Evolutionary conservation across 176 grass and related monocot genomes (phyloP).

Genomic region (Themeda triandra): DNA sequence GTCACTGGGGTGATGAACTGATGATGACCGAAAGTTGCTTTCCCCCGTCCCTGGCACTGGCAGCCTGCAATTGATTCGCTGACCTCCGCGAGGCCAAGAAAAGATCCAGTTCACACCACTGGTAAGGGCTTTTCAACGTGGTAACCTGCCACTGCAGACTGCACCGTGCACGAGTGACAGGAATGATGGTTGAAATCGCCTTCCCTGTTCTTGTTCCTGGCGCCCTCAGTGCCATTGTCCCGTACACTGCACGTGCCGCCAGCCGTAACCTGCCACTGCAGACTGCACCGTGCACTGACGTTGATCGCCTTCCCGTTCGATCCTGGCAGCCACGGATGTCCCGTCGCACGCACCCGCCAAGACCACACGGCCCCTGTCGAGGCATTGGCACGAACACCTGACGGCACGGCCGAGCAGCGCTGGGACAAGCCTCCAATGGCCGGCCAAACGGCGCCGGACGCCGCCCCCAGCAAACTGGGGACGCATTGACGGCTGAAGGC

Average conservation of each 20-base stretch:
- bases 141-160: no score
- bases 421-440: no score
- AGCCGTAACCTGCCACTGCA: background rate
- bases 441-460: no score
- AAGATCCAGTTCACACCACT: background rate
- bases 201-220: background rate
- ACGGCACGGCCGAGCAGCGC: no score
- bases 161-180: background rate
- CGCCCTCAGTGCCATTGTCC: background rate
- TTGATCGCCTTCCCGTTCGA: background rate
- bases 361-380: background rate
- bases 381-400: slow-evolving; percentile 12
- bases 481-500: no score
- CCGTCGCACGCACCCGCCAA: background rate
- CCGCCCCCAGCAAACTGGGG: no score
- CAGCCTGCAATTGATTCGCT: no score
- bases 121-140: no score
- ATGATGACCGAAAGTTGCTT: no score
- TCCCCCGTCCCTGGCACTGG: no score
- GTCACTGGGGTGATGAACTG: no score
- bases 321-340: background rate
- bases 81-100: no score
- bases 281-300: background rate
- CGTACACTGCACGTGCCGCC: background rate
- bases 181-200: background rate